Conservation (phyloP, 192 early-diverging fungal species). For the Coemansia sp. region DNA sequence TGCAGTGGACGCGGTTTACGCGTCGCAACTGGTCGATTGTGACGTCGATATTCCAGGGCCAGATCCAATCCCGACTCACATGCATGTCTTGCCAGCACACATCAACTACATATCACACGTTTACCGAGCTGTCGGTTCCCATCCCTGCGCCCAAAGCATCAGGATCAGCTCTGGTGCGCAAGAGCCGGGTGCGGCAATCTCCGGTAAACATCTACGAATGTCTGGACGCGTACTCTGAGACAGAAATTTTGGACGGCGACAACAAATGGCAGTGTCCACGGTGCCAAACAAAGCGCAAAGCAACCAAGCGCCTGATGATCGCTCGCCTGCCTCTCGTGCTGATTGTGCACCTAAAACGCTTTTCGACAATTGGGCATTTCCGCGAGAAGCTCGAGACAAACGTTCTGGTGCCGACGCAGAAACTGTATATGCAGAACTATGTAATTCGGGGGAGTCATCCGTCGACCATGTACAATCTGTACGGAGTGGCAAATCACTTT, state of each 20-base stretch:
- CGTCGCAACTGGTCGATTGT: constrained; percentile 77
- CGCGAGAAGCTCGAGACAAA: constrained; percentile 86
- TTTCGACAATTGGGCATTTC: constrained; percentile 90
- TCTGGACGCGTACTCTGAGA: constrained; percentile 78
- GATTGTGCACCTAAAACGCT: constrained; percentile 91
- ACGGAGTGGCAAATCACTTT: constrained; percentile 83
- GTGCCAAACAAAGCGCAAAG: constrained; percentile 72
- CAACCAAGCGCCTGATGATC: constrained; percentile 77
- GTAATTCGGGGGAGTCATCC: constrained; percentile 8
- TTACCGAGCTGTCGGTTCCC: constrained; percentile 91
- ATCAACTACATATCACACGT: constrained; percentile 76
- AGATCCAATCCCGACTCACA: constrained; percentile 47
- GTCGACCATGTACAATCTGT: constrained; percentile 68
- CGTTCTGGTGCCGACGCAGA: constrained; percentile 77
- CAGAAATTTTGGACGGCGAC: constrained; percentile 85
- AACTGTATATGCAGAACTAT: constrained; percentile 62
- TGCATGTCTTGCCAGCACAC: constrained; percentile 43
- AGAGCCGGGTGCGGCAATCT: neutral
- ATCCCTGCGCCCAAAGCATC: constrained; percentile 42
- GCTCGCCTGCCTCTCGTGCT: constrained; percentile 83
- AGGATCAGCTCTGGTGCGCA: neutral
- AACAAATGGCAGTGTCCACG: constrained; percentile 88
- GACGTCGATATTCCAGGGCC: constrained; percentile 89
- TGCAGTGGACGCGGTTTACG: constrained; percentile 78
- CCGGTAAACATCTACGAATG: constrained; percentile 71